Conservation (phyloP, 768 basidiomycete genomes). For the Cystofilobasidium bisporidii region DNA sequence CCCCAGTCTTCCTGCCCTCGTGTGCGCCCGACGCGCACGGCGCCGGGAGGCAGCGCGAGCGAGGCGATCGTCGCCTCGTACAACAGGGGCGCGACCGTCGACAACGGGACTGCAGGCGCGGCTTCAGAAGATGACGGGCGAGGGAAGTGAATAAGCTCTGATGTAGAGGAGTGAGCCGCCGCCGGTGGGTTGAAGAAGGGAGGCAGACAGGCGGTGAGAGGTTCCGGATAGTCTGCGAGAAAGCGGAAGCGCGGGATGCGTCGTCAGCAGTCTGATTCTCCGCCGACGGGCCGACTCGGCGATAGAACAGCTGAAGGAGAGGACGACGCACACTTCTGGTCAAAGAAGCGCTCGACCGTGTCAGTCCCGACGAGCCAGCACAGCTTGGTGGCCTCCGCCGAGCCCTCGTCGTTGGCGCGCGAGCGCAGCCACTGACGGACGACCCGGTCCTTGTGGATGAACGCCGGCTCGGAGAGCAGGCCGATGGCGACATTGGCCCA, state of each 20-base stretch:
- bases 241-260: neutral
- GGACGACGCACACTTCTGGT: conserved; percentile 27
- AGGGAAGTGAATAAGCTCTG: conserved; percentile 21
- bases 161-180: neutral
- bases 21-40: neutral
- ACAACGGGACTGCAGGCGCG: too few species aligned
- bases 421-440: conserved; percentile 12
- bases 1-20: conserved; percentile 8
- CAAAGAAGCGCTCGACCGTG: conserved; percentile 27
- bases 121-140: neutral
- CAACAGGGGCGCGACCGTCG: neutral
- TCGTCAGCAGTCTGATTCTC: too few species aligned
- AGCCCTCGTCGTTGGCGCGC: neutral
- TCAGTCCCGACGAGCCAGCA: conserved; percentile 27
- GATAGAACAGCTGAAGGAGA: too few species aligned
- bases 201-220: conserved; percentile 3
- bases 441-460: conserved; percentile 23
- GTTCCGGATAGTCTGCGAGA: conserved; percentile 7
- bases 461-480: conserved; percentile 23
- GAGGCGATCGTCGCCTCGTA: neutral
- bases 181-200: conserved; percentile 15
- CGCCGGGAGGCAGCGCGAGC: neutral
- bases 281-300: too few species aligned
- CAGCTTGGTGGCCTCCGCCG: neutral
- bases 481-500: conserved; percentile 24